Conservation (phyloP, 2,329 filamentous ascomycete species). For the Aureobasidium lini region DNA sequence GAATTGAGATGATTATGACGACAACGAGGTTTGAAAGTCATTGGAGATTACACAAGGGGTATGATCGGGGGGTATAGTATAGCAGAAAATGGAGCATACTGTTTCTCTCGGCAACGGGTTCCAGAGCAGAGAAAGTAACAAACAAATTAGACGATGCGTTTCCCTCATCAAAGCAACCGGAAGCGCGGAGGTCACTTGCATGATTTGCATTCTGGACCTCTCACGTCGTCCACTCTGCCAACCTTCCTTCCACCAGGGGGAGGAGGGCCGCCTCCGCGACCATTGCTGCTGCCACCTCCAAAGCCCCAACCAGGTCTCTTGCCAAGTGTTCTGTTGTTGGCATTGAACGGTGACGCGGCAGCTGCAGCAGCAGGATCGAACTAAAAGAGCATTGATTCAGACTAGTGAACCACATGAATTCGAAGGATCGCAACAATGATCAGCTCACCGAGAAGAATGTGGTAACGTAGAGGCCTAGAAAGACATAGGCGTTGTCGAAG, state of each 20-base stretch:
- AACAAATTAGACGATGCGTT: too few species aligned
- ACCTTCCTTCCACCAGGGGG: conserved; percentile 42
- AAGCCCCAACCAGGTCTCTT: conserved; percentile 7
- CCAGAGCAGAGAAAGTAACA: too few species aligned
- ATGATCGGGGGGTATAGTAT: too few species aligned
- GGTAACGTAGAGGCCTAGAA: conserved; percentile 42
- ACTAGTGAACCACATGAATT: not conserved
- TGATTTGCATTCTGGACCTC: conserved; percentile 15
- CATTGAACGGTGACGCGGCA: conserved; percentile 39
- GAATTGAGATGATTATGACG: too few species aligned
- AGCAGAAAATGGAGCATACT: too few species aligned
- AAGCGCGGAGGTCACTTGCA: not conserved
- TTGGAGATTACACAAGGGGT: too few species aligned
- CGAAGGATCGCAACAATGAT: conserved; percentile 15
- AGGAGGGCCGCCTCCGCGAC: conserved; percentile 23
- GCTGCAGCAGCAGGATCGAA: conserved; percentile 41
- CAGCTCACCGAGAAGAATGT: conserved; percentile 40
- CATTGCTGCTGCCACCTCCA: conserved; percentile 21
- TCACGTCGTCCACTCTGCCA: conserved; percentile 39
- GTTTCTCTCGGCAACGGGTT: too few species aligned
- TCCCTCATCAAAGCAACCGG: too few species aligned
- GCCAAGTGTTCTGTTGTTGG: conserved; percentile 23
- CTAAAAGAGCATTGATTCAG: conserved; percentile 21
- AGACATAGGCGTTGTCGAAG: conserved; percentile 37
- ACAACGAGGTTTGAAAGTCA: too few species aligned